A percentile compares a stretch with the other conserved stretches of the same genome.
Evolutionary conservation across 768 basidiomycete species (phyloP).

Genomic region (Hortiboletus flavorubellus): DNA sequence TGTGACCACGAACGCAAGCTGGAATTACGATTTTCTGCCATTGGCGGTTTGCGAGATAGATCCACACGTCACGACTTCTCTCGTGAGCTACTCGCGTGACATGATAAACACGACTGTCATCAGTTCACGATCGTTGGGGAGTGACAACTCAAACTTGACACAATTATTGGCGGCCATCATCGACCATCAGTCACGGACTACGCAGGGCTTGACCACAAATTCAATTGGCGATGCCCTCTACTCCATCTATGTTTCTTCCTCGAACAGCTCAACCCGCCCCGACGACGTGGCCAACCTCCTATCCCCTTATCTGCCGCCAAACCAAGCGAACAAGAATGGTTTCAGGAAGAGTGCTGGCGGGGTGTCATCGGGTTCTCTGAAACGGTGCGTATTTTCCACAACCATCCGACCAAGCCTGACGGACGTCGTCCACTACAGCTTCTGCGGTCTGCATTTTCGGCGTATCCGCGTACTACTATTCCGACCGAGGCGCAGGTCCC

Average conservation of each 20-base stretch:
- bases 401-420: background rate
- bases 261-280: background rate
- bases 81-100: constrained; percentile 9
- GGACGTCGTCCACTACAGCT: background rate
- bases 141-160: constrained; percentile 2
- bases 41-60: constrained; percentile 5
- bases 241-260: constrained; percentile 4
- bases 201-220: constrained; percentile 16
- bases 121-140: background rate
- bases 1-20: background rate
- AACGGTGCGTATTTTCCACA: constrained; percentile 4
- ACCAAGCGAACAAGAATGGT: too few species aligned
- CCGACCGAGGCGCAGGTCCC: background rate
- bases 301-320: too few species aligned
- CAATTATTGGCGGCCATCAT: constrained; percentile 11
- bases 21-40: constrained; percentile 17
- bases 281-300: background rate
- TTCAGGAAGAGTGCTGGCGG: constrained; percentile 13
- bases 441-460: constrained; percentile 10
- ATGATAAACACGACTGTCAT: background rate
- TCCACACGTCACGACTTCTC: constrained; percentile 9
- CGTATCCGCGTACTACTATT: background rate
- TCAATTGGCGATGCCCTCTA: constrained; percentile 19
- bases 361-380: constrained; percentile 19
- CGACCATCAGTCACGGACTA: constrained; percentile 1